Conservation (phyloP, 169 alveolate genomes). For the Plasmodium fragile region DNA sequence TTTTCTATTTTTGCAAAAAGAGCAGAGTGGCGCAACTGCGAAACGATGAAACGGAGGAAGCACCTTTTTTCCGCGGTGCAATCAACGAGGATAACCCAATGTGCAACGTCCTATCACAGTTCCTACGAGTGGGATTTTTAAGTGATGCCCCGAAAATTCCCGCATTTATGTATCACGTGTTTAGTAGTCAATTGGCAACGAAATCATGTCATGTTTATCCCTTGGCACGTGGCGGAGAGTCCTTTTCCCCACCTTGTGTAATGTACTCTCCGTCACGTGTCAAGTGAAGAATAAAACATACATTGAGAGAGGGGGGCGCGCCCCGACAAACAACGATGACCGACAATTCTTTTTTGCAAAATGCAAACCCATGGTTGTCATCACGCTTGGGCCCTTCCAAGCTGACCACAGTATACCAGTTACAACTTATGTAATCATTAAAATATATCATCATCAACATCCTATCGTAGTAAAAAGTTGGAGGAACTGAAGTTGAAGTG, state of each 20-base stretch:
- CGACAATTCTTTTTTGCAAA: background rate
- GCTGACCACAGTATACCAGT: background rate
- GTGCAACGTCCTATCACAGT: background rate
- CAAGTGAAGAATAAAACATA: background rate
- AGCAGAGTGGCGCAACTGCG: background rate
- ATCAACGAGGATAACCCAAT: background rate
- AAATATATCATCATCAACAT: conserved; percentile 16
- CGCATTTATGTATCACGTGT: background rate
- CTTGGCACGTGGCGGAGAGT: background rate
- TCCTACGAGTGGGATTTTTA: background rate
- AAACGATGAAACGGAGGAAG: background rate
- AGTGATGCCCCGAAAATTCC: background rate
- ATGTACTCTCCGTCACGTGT: background rate
- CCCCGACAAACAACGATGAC: background rate
- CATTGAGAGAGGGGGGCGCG: background rate
- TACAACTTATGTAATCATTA: conserved; percentile 11
- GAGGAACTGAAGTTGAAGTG: background rate
- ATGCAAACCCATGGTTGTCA: background rate
- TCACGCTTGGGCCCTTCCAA: background rate
- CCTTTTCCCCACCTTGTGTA: background rate
- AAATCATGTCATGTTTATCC: background rate
- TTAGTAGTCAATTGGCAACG: background rate
- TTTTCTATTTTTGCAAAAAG: background rate
- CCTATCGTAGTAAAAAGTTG: conserved; percentile 15
- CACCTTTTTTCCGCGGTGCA: background rate